Base-by-base conservation (phyloP, 805 yeast species). In the Metschnikowia santaceciliae region DNA sequence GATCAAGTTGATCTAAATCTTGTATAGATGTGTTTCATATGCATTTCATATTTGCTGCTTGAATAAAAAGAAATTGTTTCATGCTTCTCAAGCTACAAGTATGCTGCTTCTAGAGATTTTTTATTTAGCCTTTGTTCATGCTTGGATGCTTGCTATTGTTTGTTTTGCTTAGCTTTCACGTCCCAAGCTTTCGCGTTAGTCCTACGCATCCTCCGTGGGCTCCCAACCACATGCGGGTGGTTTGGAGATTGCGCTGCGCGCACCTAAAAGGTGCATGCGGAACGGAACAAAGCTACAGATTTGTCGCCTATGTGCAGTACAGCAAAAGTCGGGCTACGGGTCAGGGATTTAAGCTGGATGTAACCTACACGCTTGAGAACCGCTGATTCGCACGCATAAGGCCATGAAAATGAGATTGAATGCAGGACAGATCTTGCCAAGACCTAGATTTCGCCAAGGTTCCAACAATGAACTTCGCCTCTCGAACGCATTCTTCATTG, bases 211-310 rank as follows among this genome's bases (percentile, higher is more conserved):
- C 26, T 17, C 22, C 17, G 36, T 8, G 36, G 23, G 17, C n/a
- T 46, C 50, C 88, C 50, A 89, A 37, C n/a, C 23, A 19, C n/a
- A 17, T 37, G 23, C 4, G 22, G 14, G 22, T 6, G 6, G 40
- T 7, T 8, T n/a, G 22, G 19, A 17, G 6, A 5, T 37, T 19
- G 40, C n/a, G 23, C 10, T 20, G 32, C 42, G 32, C 42, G 4
- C 17, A 19, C 11, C 19, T n/a, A 22, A 17, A 22, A 33, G 30
- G 30, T 26, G 30, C 30, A 8, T 26, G 40, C n/a, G 15, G 26
- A 37, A 37, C 15, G 2, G 23, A 26, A 37, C 5, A 37, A 11
- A 3, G 3, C 7, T 10, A 8, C 19, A 19, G 40, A 15, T n/a
- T 26, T 8, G 30, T 15, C 3, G 26, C 15, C 4, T 19, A n/a